Conservation (phyloP, 2,329 filamentous ascomycete genomes). For the Cladophialophora yegresii region DNA sequence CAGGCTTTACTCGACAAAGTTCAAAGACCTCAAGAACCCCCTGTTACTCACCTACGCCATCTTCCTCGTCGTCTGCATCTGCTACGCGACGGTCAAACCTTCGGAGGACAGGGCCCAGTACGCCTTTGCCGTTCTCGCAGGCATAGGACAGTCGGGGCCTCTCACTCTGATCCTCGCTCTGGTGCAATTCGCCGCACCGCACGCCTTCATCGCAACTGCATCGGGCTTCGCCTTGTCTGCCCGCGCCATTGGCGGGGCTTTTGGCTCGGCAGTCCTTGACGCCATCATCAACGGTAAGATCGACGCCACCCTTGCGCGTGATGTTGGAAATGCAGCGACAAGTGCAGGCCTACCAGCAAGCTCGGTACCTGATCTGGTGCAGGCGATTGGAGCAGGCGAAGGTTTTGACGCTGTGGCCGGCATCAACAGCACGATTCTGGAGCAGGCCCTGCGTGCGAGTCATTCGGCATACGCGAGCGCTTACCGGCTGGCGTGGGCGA, state of each 20-base stretch:
- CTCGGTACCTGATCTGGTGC: conserved; percentile 44
- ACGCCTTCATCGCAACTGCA: conserved; percentile 55
- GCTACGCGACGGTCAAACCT: conserved; percentile 50
- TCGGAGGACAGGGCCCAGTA: conserved; percentile 50
- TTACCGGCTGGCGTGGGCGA: conserved; percentile 54
- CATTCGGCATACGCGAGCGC: conserved; percentile 51
- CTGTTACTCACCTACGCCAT: conserved; percentile 51
- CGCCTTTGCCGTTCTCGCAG: conserved; percentile 50
- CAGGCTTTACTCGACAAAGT: conserved; percentile 49
- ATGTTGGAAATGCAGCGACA: conserved; percentile 47
- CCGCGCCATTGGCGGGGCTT: conserved; percentile 56
- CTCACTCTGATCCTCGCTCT: conserved; percentile 54
- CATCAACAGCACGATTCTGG: conserved; percentile 45
- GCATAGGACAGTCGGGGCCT: conserved; percentile 54
- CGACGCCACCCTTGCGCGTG: conserved; percentile 43
- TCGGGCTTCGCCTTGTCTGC: conserved; percentile 57
- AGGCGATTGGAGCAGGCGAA: conserved; percentile 42
- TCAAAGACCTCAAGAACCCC: conserved; percentile 53
- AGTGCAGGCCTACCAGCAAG: conserved; percentile 46
- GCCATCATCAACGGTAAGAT: conserved; percentile 56
- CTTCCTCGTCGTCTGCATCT: conserved; percentile 50
- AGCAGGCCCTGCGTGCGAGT: conserved; percentile 47
- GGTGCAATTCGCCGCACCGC: conserved; percentile 57
- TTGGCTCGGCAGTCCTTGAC: conserved; percentile 55
- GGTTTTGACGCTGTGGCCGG: conserved; percentile 42